These are phyloP conservation scores for Apiospora phragmitis DNA, from an alignment of 2,329 filamentous ascomycete species.

Conservation along the genomic window DNA sequence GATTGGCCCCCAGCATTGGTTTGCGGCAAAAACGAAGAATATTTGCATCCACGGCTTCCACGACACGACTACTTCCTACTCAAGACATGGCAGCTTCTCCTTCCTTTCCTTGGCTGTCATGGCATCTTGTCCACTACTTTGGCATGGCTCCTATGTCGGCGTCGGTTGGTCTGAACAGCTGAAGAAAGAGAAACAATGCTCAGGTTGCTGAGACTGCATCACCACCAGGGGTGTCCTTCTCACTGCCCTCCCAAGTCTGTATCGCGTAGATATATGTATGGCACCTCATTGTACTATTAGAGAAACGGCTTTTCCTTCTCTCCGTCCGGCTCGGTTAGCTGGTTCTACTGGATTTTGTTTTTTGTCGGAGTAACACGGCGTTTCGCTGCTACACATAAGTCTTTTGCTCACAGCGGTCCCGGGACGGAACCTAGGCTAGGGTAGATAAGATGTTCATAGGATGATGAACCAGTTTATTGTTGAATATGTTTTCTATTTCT, in stretches of 20 bases:
- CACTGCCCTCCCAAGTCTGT: not conserved
- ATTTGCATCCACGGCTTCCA: not conserved
- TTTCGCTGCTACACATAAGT: not conserved
- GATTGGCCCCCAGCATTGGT: not conserved
- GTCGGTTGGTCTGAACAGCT: not conserved
- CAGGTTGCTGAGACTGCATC: not conserved
- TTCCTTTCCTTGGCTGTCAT: not conserved
- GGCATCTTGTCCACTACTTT: not conserved
- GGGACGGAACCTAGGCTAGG: not conserved
- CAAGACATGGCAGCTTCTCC: not conserved
- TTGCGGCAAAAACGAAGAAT: not conserved
- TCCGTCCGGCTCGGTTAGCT: not conserved
- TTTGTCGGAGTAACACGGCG: slow-evolving; percentile 6
- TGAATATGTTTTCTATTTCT: not conserved
- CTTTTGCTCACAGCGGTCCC: not conserved
- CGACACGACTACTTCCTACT: not conserved
- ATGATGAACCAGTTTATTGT: not conserved
- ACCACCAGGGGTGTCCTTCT: not conserved
- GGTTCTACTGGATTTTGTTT: not conserved
- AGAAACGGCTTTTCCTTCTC: not conserved
- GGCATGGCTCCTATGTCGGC: not conserved
- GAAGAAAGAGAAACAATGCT: not conserved
- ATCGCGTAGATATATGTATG: not conserved
- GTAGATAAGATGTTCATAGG: not conserved
- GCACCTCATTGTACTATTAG: slow-evolving; percentile 9